These are phyloP conservation scores for Mortierella claussenii DNA, from an alignment of 192 early-diverging fungal species.

Conservation along the genomic window DNA sequence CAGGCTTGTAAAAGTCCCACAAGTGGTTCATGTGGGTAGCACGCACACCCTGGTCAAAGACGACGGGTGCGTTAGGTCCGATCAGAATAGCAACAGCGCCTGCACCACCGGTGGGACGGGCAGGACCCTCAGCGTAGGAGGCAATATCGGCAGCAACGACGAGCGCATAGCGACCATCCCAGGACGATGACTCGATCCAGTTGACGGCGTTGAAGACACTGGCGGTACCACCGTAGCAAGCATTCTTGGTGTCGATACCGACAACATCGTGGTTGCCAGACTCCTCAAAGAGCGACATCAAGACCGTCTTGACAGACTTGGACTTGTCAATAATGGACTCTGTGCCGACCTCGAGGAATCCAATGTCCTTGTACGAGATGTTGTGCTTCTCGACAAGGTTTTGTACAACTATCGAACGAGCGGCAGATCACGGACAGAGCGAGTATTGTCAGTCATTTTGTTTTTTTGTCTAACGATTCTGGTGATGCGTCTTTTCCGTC, in stretches of 20 bases:
- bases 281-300: constrained; percentile 95
- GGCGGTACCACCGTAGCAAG: constrained; percentile 98
- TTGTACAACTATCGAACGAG: constrained; percentile 78
- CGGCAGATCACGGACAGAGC: no score
- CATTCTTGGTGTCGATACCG: constrained; percentile 98
- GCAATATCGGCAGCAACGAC: constrained; percentile 97
- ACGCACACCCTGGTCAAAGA: constrained; percentile 88
- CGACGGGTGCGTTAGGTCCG: constrained; percentile 93
- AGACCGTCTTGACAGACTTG: constrained; percentile 95
- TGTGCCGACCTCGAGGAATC: constrained; percentile 96
- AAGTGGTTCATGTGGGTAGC: constrained; percentile 96
- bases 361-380: constrained; percentile 86
- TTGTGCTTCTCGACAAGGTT: constrained; percentile 94
- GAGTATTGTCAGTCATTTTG: no score
- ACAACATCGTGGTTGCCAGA: constrained; percentile 94
- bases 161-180: constrained; percentile 93
- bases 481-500: no score
- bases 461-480: no score
- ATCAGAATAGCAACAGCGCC: constrained; percentile 93
- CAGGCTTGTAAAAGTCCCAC: constrained; percentile 99
- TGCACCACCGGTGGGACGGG: constrained; percentile 94
- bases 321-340: constrained; percentile 99
- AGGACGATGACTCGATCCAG: constrained; percentile 94
- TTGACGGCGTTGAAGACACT: constrained; percentile 97
- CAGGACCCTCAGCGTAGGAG: constrained; percentile 90